Base-by-base conservation (phyloP, 2,329 filamentous ascomycete genomes). In the Dactylella cylindrospora region DNA sequence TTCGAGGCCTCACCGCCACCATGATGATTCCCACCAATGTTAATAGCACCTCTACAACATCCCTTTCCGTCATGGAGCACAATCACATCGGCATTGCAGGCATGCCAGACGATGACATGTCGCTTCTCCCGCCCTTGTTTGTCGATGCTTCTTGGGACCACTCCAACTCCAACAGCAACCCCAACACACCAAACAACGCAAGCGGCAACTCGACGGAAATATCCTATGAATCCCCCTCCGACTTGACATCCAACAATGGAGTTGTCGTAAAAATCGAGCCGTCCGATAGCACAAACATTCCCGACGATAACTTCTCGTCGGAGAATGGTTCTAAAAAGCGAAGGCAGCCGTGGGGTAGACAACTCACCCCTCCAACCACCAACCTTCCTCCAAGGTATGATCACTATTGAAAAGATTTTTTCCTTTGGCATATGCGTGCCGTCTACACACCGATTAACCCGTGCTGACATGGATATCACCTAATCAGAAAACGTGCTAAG, bases 341-440 rank as follows among this genome's bases (percentile, higher is more conserved):
- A 82, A 80, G 91, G 70, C 97, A 96, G 77, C 96, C 91, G 35
- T 97, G 91, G 93, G 91, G 93, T 43, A 90, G 97, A 74, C 88
- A 94, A 72, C 82, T 96, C 31, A 91, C 93, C 17, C 87, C 94
- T 71, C 93, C 93, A 38, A 97, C 95, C 80, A 97, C 91, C 25
- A 93, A 90, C 71, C 82, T 96, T 6, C 90, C 90, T 61, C 90
- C 90, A 20, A 85, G 90, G 84, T 86, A 81, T 20, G 51, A 23
- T 35, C 39, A 23, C 36, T 15, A n/a, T n/a, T 17, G 6, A 9
- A n/a, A 4, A 7, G 13, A 10, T 36, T 19, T 39, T 43, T 28
- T 23, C 33, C 22, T 13, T 4, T 23, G 70, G 76, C 70, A 57
- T 15, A 10, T 3, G 26, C 64, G 31, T 23, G 15, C 41, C 17